Conservation (phyloP, 768 basidiomycete genomes). For the Boletales sp. region DNA sequence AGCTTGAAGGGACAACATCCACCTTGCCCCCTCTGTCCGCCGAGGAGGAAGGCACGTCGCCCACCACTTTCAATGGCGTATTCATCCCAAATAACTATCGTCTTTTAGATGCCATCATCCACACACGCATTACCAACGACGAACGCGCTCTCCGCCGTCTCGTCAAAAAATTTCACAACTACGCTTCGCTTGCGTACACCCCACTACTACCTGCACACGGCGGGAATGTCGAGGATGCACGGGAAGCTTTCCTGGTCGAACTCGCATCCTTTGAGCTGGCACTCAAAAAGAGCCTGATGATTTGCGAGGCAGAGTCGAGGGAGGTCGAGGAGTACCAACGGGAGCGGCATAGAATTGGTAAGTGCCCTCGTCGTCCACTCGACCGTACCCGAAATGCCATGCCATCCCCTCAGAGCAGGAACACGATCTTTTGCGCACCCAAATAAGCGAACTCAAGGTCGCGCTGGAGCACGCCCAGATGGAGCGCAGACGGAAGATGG, state of each 20-base stretch:
- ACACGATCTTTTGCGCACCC: conserved; percentile 58
- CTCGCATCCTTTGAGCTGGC: conserved; percentile 70
- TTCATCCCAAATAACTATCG: conserved; percentile 5
- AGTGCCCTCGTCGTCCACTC: conserved; percentile 20
- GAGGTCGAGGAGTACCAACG: conserved; percentile 83
- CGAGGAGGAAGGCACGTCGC: conserved; percentile 58
- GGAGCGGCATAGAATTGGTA: conserved; percentile 70
- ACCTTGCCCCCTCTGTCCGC: conserved; percentile 39
- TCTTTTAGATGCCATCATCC: conserved; percentile 67
- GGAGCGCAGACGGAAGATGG: conserved; percentile 73
- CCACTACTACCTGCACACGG: conserved; percentile 35
- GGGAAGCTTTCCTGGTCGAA: conserved; percentile 78
- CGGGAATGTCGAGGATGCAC: conserved; percentile 57
- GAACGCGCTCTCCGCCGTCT: conserved; percentile 75
- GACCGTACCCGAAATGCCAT: too few species aligned
- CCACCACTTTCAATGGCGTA: conserved; percentile 7
- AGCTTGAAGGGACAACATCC: conserved; percentile 4
- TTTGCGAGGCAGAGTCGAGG: conserved; percentile 80
- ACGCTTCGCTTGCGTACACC: conserved; percentile 54
- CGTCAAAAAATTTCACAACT: conserved; percentile 78
- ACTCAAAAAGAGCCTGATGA: conserved; percentile 75
- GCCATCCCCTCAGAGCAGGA: conserved; percentile 52
- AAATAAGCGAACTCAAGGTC: conserved; percentile 76
- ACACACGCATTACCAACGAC: conserved; percentile 78
- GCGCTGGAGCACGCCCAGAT: conserved; percentile 77